Conservation (phyloP, 192 early-diverging fungal genomes). For the Podila clonocystis region DNA sequence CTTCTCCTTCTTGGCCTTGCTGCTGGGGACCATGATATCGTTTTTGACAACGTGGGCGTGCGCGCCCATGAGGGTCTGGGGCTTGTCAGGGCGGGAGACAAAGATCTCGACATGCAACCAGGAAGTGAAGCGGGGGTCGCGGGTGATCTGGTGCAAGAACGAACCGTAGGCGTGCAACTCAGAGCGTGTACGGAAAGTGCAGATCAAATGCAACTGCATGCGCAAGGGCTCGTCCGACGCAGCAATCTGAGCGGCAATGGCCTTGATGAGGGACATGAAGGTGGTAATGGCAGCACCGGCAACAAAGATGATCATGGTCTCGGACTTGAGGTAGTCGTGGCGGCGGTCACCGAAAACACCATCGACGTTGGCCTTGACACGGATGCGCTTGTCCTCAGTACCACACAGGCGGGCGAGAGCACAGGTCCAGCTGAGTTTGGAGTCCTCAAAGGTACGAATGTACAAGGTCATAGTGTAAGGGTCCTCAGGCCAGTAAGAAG, state of each 20-base stretch:
- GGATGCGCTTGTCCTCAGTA: slow-evolving; percentile 46
- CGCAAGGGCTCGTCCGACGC: slow-evolving; percentile 18
- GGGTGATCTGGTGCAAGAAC: slow-evolving; percentile 34
- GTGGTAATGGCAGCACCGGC: slow-evolving; percentile 42
- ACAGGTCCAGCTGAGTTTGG: slow-evolving; percentile 32
- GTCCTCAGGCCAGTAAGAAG: slow-evolving; percentile 50
- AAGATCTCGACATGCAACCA: slow-evolving; percentile 43
- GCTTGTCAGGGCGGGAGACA: slow-evolving; percentile 43
- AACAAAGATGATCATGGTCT: slow-evolving; percentile 34
- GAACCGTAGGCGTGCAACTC: slow-evolving; percentile 44
- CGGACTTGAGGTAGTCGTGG: slow-evolving; percentile 47
- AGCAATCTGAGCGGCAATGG: slow-evolving; percentile 36
- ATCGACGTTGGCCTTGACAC: slow-evolving; percentile 42
- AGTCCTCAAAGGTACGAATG: slow-evolving; percentile 45
- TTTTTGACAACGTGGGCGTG: slow-evolving; percentile 42
- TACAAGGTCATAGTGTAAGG: slow-evolving; percentile 44
- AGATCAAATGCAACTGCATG: slow-evolving; percentile 38
- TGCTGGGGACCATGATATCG: slow-evolving; percentile 36
- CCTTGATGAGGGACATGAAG: slow-evolving; percentile 38
- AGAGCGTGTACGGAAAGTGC: slow-evolving; percentile 34
- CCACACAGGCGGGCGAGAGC: slow-evolving; percentile 31
- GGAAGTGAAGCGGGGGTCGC: slow-evolving; percentile 30
- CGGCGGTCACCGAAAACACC: slow-evolving; percentile 52
- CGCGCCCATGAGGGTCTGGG: slow-evolving; percentile 28
- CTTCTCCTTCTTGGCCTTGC: slow-evolving; percentile 19